Evolutionary conservation across 345 rosid genomes (phyloP), one percentile per base, ranked within the genome.

Genomic region (Erysimum cheiranthoides): DNA sequence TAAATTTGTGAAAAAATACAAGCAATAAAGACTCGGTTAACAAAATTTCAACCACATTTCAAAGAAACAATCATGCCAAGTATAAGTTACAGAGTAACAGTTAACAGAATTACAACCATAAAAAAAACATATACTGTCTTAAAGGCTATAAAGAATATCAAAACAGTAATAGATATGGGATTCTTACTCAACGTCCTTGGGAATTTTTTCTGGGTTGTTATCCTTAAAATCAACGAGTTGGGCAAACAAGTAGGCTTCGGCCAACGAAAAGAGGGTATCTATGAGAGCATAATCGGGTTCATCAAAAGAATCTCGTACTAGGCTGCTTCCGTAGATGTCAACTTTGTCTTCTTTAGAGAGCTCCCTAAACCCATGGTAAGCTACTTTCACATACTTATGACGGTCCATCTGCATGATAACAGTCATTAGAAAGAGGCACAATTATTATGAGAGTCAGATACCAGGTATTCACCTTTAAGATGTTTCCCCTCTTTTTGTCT

Each of bases 261-360:
- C 99, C 74, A 95, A 81, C 31, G 98, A 95, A 79, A 95, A 95
- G 18, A 90, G 98, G 34, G 98, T 95, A 82, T 92, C 99, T 27
- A 92, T 89, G 49, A 95, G 91, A n/a, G 96, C 99, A 70, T 92
- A 95, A 75, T 92, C 93, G 7, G 99, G 98, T 83, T 90, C 97
- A 65, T 95, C 99, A 73, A 89, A 95, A 59, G 99, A 79, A 82
- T 95, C 96, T 34, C 92, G 90, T 79, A 89, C 68, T 32, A 95
- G 82, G 68, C 98, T 90, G 77, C 64, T 90, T 45, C 99, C 99
- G 45, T 95, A 95, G 38, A 88, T 80, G 58, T 79, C 88, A 76
- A 89, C 88, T 90, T 95, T 95, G 47, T 89, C 96, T 82, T 95
- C 97, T 86, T 95, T 95, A 18, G 93, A 82, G 82, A 95, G 82